Percentiles rank a stretch among this genome's conserved stretches.
These are phyloP conservation scores for Huntiella decipiens DNA, from an alignment of 2,329 filamentous ascomycete genomes.

Conservation along the genomic window DNA sequence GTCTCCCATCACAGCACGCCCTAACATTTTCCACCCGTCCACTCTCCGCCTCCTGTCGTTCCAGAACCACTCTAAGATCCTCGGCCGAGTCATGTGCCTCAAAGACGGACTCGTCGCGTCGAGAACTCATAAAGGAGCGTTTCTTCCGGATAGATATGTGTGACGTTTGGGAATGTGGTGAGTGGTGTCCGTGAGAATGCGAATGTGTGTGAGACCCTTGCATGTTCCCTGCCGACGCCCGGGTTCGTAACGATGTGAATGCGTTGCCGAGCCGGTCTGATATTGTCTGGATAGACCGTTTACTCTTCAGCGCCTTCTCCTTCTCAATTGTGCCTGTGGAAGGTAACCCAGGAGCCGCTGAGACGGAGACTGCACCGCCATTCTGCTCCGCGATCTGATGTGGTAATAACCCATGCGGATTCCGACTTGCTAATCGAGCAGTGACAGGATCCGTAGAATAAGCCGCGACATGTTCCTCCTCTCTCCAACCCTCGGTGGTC, in stretches of 20 bases:
- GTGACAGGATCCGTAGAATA: slow-evolving; percentile 6
- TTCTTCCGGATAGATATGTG: slow-evolving; percentile 6
- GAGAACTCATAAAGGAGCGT: slow-evolving; percentile 21
- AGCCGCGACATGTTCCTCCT: slow-evolving; percentile 8
- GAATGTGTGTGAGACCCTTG: background rate
- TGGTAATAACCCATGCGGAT: slow-evolving; percentile 19
- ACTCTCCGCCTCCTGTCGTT: slow-evolving; percentile 55
- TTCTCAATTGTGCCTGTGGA: slow-evolving; percentile 18
- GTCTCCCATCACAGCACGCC: slow-evolving; percentile 93
- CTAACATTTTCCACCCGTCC: slow-evolving; percentile 84
- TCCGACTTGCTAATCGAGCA: slow-evolving; percentile 5
- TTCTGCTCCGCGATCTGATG: slow-evolving; percentile 25
- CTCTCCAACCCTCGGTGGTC: slow-evolving; percentile 49
- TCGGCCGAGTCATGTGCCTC: slow-evolving; percentile 62
- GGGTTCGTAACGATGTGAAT: slow-evolving; percentile 33
- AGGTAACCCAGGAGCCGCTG: background rate
- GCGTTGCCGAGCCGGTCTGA: slow-evolving; percentile 37
- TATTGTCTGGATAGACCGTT: slow-evolving; percentile 27
- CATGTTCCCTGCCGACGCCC: slow-evolving; percentile 18
- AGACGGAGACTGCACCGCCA: slow-evolving; percentile 1
- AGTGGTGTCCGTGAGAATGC: background rate
- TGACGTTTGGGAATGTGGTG: too few species aligned
- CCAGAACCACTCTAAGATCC: slow-evolving; percentile 62
- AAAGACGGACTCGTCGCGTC: slow-evolving; percentile 27
- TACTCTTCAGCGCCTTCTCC: slow-evolving; percentile 15